Base-by-base conservation (phyloP, 441 rosid species). In the Hura crepitans region DNA sequence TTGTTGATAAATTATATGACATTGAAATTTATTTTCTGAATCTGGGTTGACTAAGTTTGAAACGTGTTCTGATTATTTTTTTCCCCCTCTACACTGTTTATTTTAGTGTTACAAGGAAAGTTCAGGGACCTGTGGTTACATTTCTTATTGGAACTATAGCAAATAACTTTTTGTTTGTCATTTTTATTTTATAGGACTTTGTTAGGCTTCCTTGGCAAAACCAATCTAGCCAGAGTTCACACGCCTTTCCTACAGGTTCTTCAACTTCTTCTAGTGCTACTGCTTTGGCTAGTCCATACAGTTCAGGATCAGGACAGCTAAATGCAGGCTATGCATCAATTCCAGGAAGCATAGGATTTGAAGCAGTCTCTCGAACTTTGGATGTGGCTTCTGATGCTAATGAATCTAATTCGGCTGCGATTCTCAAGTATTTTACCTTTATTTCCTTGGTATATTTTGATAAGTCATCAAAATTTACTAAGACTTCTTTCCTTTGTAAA, bases 181-280 rank as follows among this genome's bases (percentile, higher is more conserved):
- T 68, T 27, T 62, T 30, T 65, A 45, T 46, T 57, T 78, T 79
- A 73, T 84, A 96, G 99, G 98, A 96, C 74, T 96, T 96, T 74
- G 94, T 93, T 79, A 88, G 94, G 73, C 92, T 91, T 82, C 99
- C 98, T 55, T 91, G 87, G 97, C 98, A 93, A 84, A 96, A 87
- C 71, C 99, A 89, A 70, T 87, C 98, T 58, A 79, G 78, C 78
- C 97, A 86, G 76, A 82, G 79, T 23, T 77, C 97, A n/a, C 91
- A 86, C 74, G 63, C 85, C 50, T 42, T 83, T 72, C 79, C 93
- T 57, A 74, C 85, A n/a, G 81, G 86, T 46, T 75, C 88, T 77
- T 76, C 87, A 70, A 65, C 84, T 79, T 76, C 88, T 60, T 80
- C 97, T 66, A 80, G 76, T 64, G 89, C 85, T 62, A 64, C 81